phyloP scores from a whole-genome alignment of 768 basidiomycete genomes.

The Russula brevipes region DNA sequence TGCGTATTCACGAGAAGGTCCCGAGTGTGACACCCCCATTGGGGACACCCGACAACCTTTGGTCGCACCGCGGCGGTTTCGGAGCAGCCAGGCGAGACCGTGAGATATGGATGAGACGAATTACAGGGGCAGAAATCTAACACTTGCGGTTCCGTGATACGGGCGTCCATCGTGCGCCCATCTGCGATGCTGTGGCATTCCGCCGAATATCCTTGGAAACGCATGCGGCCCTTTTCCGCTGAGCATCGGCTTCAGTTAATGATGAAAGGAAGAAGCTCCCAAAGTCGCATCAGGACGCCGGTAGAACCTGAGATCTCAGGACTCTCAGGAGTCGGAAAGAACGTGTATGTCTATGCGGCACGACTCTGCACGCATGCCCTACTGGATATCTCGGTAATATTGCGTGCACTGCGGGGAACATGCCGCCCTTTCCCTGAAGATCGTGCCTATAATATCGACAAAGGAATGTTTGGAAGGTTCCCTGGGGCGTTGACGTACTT shows the following conservation, averaged over 20 bases:
- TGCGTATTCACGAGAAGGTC: not conserved
- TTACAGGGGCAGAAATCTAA: not conserved
- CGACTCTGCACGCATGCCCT: not conserved
- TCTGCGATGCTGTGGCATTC: not conserved
- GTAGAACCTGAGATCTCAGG: not conserved
- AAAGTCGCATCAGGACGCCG: not conserved
- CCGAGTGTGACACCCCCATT: not conserved
- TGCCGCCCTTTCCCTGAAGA: not conserved
- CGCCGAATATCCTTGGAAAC: conserved; percentile 6
- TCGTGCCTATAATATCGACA: not conserved
- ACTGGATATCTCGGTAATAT: no score
- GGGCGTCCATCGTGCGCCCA: conserved; percentile 1
- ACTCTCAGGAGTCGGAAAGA: not conserved
- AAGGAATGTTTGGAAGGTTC: not conserved
- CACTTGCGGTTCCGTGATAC: conserved; percentile 6
- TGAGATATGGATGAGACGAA: not conserved
- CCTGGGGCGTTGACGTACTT: no score
- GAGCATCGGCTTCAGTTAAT: not conserved
- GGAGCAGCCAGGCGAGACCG: not conserved
- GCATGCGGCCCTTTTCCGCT: not conserved
- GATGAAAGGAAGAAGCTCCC: not conserved
- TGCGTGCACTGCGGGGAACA: no score
- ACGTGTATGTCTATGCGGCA: not conserved
- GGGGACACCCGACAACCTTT: conserved; percentile 5
- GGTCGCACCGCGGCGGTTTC: conserved; percentile 9